A percentile compares a stretch with the other conserved stretches of the same genome.
phyloP scores from a whole-genome alignment of 2,329 filamentous ascomycete genomes.

The Cladosporium sp. region DNA sequence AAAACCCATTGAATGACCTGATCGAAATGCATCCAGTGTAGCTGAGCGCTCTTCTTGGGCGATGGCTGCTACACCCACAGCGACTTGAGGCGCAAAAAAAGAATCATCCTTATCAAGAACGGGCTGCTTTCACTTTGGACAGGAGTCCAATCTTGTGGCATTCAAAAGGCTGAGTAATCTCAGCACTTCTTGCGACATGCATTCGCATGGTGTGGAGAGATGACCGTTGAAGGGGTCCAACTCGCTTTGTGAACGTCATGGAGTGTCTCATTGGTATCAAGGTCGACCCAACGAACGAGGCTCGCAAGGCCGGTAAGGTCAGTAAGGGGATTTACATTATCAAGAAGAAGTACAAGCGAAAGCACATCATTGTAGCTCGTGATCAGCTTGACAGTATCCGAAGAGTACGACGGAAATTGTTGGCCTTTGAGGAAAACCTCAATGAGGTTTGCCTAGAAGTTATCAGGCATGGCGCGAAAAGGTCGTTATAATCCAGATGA shows the following conservation, averaged over 20 bases:
- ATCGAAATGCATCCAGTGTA: too few relatives aligned
- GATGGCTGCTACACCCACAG: too few relatives aligned
- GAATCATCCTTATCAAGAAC: too few relatives aligned
- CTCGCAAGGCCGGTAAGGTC: constrained; percentile 64
- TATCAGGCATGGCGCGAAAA: too few relatives aligned
- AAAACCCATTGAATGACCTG: too few relatives aligned
- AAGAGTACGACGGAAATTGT: constrained; percentile 86
- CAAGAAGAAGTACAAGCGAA: constrained; percentile 77
- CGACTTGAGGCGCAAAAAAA: too few relatives aligned
- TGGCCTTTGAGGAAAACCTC: constrained; percentile 56
- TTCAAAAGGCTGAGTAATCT: constrained; percentile 94
- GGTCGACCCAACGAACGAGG: constrained; percentile 61
- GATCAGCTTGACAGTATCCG: constrained; percentile 93
- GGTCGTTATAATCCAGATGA: too few relatives aligned
- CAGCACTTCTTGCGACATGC: constrained; percentile 91
- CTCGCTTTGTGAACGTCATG: constrained; percentile 85
- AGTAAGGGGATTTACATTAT: constrained; percentile 74
- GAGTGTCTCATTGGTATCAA: constrained; percentile 89
- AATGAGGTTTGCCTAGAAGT: too few relatives aligned
- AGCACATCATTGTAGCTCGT: constrained; percentile 84
- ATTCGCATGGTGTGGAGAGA: constrained; percentile 89
- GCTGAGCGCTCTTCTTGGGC: too few relatives aligned
- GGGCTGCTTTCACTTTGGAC: too few relatives aligned
- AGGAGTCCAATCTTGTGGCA: constrained; percentile 85
- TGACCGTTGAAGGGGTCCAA: constrained; percentile 80